Evolutionary conservation across 176 grass and related monocot species (phyloP).

Genomic region (Avena insularis): DNA sequence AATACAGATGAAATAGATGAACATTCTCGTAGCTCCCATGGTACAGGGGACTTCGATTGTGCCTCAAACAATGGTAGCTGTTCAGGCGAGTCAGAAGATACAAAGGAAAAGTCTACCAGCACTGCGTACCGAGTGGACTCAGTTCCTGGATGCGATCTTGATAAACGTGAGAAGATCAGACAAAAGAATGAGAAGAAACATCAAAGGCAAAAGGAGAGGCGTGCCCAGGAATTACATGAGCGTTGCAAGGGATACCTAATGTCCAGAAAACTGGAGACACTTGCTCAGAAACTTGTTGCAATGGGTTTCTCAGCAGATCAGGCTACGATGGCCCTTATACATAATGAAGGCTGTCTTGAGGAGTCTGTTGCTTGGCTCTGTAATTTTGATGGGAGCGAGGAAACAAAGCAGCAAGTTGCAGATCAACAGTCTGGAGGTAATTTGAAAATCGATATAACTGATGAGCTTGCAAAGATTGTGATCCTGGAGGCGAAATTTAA

Average conservation of each 20-base stretch:
- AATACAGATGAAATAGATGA: constrained; percentile 91
- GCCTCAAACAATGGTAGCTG: constrained; percentile 89
- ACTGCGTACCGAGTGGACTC: constrained; percentile 55
- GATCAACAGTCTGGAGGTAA: constrained; percentile 68
- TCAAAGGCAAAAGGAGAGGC: constrained; percentile 93
- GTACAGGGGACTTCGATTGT: constrained; percentile 81
- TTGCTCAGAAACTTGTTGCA: constrained; percentile 81
- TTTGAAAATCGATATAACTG: constrained; percentile 92
- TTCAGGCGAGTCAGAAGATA: constrained; percentile 88
- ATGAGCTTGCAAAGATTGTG: constrained; percentile 76
- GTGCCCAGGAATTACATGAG: constrained; percentile 91
- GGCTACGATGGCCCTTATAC: constrained; percentile 96
- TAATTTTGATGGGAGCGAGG: constrained; percentile 83
- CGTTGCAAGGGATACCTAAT: constrained; percentile 94
- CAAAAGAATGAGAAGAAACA: constrained; percentile 99
- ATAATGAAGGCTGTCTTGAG: constrained; percentile 90
- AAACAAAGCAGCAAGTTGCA: constrained; percentile 74
- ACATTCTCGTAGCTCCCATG: constrained; percentile 85
- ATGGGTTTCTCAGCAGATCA: constrained; percentile 97
- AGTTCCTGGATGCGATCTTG: constrained; percentile 79
- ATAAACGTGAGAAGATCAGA: constrained; percentile 97
- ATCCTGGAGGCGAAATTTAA: constrained; percentile 79
- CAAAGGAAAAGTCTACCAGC: constrained; percentile 68
- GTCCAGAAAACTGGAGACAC: constrained; percentile 87
- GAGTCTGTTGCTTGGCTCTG: constrained; percentile 92